phyloP scores from a whole-genome alignment of 768 basidiomycete genomes.

The Naematelia aurantialba region DNA sequence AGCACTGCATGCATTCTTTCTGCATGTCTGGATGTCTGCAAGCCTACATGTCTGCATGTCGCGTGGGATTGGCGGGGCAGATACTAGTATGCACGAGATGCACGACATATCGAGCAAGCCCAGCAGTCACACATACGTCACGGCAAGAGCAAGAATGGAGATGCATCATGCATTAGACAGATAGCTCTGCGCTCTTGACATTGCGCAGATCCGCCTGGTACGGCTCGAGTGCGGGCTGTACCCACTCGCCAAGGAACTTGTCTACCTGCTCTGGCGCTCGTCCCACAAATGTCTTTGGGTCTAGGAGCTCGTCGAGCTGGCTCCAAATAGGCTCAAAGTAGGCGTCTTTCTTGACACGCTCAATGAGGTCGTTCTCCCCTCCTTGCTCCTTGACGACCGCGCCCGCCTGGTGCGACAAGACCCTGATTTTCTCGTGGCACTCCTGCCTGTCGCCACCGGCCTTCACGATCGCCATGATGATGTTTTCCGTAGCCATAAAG shows the following conservation, averaged over 20 bases:
- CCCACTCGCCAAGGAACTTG: conserved; percentile 79
- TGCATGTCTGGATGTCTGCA: too few relatives aligned
- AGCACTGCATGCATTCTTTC: too few relatives aligned
- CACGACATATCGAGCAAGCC: too few relatives aligned
- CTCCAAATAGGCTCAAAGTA: conserved; percentile 86
- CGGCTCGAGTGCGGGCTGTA: conserved; percentile 66
- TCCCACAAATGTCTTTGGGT: conserved; percentile 85
- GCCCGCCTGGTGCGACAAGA: conserved; percentile 90
- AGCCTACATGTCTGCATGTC: too few relatives aligned
- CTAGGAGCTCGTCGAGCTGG: conserved; percentile 72
- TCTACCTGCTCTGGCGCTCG: conserved; percentile 94
- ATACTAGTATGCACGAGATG: too few relatives aligned
- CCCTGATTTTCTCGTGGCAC: conserved; percentile 92
- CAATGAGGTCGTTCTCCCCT: conserved; percentile 90
- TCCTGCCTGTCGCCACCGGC: conserved; percentile 92
- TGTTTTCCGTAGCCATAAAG: conserved; percentile 99
- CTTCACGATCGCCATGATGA: conserved; percentile 97
- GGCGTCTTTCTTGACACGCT: conserved; percentile 69
- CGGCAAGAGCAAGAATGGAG: too few relatives aligned
- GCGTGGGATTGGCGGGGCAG: too few relatives aligned
- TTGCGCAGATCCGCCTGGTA: conserved; percentile 50
- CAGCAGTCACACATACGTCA: too few relatives aligned
- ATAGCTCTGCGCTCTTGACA: conserved; percentile 51
- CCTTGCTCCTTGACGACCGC: conserved; percentile 92
- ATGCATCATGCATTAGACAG: conserved; percentile 45